phyloP scores from a whole-genome alignment of 441 rosid genomes.

The Geranium incanum region DNA sequence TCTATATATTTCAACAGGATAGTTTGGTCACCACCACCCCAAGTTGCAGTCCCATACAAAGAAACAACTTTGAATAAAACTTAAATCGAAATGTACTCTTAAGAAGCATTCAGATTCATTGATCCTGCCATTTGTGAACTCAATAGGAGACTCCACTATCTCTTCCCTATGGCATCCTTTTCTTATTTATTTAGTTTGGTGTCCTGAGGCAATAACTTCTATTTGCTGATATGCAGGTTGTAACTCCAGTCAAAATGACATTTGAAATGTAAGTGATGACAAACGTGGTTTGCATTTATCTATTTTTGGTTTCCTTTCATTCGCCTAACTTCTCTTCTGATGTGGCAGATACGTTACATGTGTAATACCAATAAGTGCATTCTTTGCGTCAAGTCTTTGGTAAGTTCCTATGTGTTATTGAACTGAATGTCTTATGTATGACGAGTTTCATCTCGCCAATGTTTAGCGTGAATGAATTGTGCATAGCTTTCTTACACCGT shows the following conservation, averaged over 20 bases:
- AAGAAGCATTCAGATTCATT: background rate
- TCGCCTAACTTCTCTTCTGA: slow-evolving; percentile 12
- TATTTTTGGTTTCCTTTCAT: slow-evolving; percentile 10
- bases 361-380: slow-evolving; percentile 96
- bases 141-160: background rate
- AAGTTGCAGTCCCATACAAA: background rate
- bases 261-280: slow-evolving; percentile 76
- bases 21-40: background rate
- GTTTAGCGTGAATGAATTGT: background rate
- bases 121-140: background rate
- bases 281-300: slow-evolving; percentile 5
- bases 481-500: background rate
- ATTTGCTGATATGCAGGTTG: slow-evolving; percentile 52
- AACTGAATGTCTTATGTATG: background rate
- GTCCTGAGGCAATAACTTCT: slow-evolving; percentile 14
- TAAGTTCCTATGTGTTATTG: slow-evolving; percentile 32
- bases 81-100: background rate
- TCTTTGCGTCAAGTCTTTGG: slow-evolving; percentile 99
- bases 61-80: background rate
- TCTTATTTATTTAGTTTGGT: slow-evolving; percentile 1
- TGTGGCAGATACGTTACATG: slow-evolving; percentile 32
- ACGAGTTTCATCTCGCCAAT: background rate
- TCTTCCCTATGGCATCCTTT: background rate
- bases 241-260: slow-evolving; percentile 94
- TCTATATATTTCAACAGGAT: background rate